These are phyloP conservation scores for Pleodorina starrii DNA, from an alignment of 139 green algal genomes.

Conservation along the genomic window DNA sequence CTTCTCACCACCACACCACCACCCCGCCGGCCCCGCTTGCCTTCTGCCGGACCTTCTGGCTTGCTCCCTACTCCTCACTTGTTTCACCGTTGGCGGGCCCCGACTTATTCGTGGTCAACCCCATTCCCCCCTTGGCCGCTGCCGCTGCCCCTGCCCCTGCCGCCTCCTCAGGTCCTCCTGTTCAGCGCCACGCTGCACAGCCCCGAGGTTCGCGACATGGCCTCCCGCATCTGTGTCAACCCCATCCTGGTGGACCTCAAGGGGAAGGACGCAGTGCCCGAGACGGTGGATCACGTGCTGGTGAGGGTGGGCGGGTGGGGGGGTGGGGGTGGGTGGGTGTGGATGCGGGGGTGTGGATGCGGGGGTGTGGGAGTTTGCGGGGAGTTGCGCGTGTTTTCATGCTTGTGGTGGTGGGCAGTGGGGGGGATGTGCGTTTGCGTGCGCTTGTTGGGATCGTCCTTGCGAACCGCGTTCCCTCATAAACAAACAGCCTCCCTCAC, in stretches of 20 bases:
- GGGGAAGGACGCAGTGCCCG: slow-evolving; percentile 82
- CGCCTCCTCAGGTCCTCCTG: slow-evolving; percentile 74
- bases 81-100: too few relatives aligned
- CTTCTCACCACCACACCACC: background rate
- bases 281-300: slow-evolving; percentile 86
- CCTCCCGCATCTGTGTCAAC: slow-evolving; percentile 77
- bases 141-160: background rate
- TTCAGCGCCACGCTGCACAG: slow-evolving; percentile 91
- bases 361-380: too few relatives aligned
- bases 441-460: too few relatives aligned
- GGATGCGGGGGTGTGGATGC: background rate
- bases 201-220: slow-evolving; percentile 74
- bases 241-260: slow-evolving; percentile 88
- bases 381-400: too few relatives aligned
- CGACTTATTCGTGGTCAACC: too few relatives aligned
- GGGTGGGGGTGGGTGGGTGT: background rate
- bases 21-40: background rate
- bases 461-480: too few relatives aligned
- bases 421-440: too few relatives aligned
- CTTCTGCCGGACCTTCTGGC: background rate
- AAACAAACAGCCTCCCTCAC: too few relatives aligned
- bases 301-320: slow-evolving; percentile 45
- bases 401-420: too few relatives aligned
- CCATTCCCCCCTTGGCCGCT: background rate
- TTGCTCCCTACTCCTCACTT: background rate